Conservation (phyloP, 2,329 filamentous ascomycete genomes). For the Xylaria sp. region DNA sequence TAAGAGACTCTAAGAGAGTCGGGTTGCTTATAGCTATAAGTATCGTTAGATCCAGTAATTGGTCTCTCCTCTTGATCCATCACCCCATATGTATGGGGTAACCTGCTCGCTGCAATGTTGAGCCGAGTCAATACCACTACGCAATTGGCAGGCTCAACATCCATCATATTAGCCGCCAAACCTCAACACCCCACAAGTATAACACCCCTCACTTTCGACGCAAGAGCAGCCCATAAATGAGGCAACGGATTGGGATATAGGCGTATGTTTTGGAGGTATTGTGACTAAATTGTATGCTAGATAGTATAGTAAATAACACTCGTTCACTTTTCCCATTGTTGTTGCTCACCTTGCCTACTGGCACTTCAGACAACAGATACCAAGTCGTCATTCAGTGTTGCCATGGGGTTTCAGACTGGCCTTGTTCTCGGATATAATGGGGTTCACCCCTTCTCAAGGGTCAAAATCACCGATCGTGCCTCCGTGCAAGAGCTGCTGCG, state of each 20-base stretch:
- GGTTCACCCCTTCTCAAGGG: slow-evolving; percentile 65
- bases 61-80: neutral
- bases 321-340: neutral
- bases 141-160: slow-evolving; percentile 42
- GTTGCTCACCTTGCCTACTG: slow-evolving; percentile 7
- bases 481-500: slow-evolving; percentile 70
- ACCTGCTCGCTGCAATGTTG: slow-evolving; percentile 39
- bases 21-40: neutral
- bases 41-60: neutral
- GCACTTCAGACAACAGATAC: neutral
- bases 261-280: slow-evolving; percentile 13
- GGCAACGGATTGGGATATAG: slow-evolving; percentile 17
- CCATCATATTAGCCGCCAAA: slow-evolving; percentile 48
- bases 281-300: slow-evolving; percentile 4
- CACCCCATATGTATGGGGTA: slow-evolving; percentile 12
- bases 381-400: slow-evolving; percentile 10
- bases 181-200: slow-evolving; percentile 34
- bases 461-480: slow-evolving; percentile 60
- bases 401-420: slow-evolving; percentile 47
- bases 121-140: slow-evolving; percentile 41
- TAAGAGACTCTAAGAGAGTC: neutral
- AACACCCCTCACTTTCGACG: slow-evolving; percentile 43
- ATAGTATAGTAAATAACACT: neutral
- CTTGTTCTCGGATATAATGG: slow-evolving; percentile 62
- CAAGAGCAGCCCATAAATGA: slow-evolving; percentile 12